phyloP scores from a whole-genome alignment of 2,329 filamentous ascomycete species.

The Calonectria pauciramosa region DNA sequence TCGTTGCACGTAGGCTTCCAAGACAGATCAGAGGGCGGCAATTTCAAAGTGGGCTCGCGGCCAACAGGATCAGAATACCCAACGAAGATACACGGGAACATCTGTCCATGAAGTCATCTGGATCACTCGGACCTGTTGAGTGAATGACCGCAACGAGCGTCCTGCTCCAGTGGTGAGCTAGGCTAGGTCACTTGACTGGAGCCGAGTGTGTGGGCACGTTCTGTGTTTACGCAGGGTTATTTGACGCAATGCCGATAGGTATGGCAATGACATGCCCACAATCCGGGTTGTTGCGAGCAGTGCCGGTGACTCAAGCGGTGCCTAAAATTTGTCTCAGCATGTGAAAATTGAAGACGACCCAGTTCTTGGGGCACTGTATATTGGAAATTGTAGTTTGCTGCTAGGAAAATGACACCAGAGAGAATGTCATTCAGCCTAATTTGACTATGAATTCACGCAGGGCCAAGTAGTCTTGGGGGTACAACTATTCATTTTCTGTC shows the following conservation, averaged over 20 bases:
- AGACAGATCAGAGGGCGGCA: not conserved
- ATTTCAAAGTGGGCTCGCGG: not conserved
- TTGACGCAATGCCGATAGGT: not conserved
- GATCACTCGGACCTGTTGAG: not conserved
- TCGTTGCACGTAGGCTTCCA: not conserved
- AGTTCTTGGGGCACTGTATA: not conserved
- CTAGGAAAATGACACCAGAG: not conserved
- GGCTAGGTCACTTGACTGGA: not conserved
- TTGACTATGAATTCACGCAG: not conserved
- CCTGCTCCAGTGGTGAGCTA: not conserved
- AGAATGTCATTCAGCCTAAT: not conserved
- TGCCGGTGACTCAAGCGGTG: not conserved
- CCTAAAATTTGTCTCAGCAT: not conserved
- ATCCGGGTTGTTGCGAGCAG: not conserved
- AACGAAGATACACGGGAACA: not conserved
- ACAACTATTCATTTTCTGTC: not conserved
- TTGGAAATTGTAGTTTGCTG: not conserved
- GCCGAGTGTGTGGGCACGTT: not conserved
- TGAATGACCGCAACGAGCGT: not conserved
- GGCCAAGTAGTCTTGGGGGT: not conserved
- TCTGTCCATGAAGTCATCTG: not conserved
- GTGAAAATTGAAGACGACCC: not conserved
- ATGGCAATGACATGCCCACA: not conserved
- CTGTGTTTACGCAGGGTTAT: not conserved
- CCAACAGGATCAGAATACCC: not conserved